Percentiles rank a stretch among this genome's conserved stretches.
Evolutionary conservation across 306 rosid genomes (phyloP).

Genomic region (Cucurbita pepo): DNA sequence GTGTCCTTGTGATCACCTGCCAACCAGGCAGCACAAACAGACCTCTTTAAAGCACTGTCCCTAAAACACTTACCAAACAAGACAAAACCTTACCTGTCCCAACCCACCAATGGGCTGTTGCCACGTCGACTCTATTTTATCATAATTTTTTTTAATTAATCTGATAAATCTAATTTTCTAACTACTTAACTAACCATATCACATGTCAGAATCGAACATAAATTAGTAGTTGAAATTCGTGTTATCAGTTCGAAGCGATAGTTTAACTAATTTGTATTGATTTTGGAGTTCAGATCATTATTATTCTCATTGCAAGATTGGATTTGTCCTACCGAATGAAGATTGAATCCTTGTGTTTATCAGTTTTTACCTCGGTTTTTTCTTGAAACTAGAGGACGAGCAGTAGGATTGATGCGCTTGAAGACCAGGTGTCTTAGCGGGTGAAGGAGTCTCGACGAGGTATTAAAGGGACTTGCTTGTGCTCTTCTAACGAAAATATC

Average conservation of each 20-base stretch:
- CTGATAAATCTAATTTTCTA: not conserved
- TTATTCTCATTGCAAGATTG: too few species aligned
- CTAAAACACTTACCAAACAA: not conserved
- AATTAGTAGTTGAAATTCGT: not conserved
- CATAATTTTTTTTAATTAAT: not conserved
- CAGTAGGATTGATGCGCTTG: too few species aligned
- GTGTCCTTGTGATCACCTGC: constrained; percentile 45
- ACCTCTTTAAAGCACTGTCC: constrained; percentile 24
- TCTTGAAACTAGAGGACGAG: too few species aligned
- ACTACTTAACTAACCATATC: not conserved
- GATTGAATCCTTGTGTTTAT: too few species aligned
- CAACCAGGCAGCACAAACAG: constrained; percentile 39
- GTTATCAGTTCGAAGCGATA: too few species aligned
- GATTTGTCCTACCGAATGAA: too few species aligned
- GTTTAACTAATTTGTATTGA: too few species aligned
- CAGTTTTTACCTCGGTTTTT: too few species aligned
- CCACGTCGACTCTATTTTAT: not conserved
- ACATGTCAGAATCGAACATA: not conserved
- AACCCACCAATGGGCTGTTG: not conserved
- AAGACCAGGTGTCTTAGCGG: too few species aligned
- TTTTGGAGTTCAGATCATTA: too few species aligned
- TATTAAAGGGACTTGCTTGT: not conserved
- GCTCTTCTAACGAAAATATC: not conserved
- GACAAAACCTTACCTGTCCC: constrained; percentile 1
- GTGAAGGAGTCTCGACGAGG: too few species aligned